Base-by-base conservation (phyloP, 2,329 filamentous ascomycete species). In the Alternaria metachromatica region DNA sequence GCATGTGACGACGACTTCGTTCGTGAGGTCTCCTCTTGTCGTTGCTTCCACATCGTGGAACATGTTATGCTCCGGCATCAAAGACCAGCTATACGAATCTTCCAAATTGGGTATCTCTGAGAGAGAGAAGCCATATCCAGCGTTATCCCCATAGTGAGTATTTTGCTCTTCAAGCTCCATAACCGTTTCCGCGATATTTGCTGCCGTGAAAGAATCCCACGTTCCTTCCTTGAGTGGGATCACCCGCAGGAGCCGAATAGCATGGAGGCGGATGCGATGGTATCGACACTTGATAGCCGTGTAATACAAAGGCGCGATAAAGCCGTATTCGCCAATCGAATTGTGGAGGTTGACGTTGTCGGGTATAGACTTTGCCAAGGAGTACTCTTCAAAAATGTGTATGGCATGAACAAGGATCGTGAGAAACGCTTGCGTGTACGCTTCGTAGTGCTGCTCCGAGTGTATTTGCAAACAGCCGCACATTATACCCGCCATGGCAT, bases 271-370 rank as follows among this genome's bases (percentile, higher is more conserved):
- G 9, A 86, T 70, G 5, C 72, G 70, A 44, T 78, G 80, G 3
- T 80, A 71, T 0, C 85, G 82, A 45, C 85, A 87, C 63, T 86
- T 86, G 4, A 83, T 58, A 0, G 82, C 84, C 4, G 54, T 46
- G n/a, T 58, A 58, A 11, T 58, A 62, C n/a, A 62, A 8, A 6
- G 54, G 46, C 4, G 59, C 45, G 10, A 62, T 51, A 9, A 58
- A 58, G n/a, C 59, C 59, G 10, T 28, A 58, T 5, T 62, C 83
- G 76, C 37, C 46, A 20, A 64, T 41, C 4, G 58, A 58, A 11
- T 59, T 11, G 3, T 60, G 15, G 3, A 63, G 45, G 7, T 63
- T 56, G 28, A 65, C 45, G 12, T 63, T 63, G 0, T 44, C 21
- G 4, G 45, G 63, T 37, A 63, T 48, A 8, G 37, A n/a, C 11